phyloP scores from a whole-genome alignment of 2,329 filamentous ascomycete genomes.

The Keithomyces neogunnii region DNA sequence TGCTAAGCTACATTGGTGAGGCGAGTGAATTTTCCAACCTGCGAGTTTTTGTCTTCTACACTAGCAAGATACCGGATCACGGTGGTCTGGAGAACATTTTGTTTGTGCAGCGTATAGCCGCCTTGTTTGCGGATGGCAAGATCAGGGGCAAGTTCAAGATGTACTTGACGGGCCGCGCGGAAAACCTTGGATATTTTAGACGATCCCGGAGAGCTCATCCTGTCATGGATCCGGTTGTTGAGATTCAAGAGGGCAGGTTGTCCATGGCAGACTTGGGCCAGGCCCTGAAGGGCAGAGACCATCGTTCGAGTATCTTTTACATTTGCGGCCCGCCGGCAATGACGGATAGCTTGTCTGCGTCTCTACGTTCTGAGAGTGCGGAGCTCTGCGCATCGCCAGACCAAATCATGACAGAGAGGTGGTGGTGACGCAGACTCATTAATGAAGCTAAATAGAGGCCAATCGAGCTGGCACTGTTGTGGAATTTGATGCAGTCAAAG shows the following conservation, averaged over 20 bases:
- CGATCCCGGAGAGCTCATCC: background rate
- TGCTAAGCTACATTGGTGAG: constrained; percentile 51
- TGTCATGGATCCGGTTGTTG: constrained; percentile 2
- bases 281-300: constrained; percentile 22
- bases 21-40: constrained; percentile 4
- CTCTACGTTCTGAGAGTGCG: constrained; percentile 25
- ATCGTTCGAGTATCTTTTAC: constrained; percentile 45
- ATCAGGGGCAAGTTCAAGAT: constrained; percentile 34
- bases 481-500: too few relatives aligned
- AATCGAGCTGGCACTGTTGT: too few relatives aligned
- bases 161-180: constrained; percentile 33
- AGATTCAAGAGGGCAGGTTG: constrained; percentile 31
- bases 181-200: background rate
- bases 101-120: constrained; percentile 31
- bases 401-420: constrained; percentile 51
- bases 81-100: constrained; percentile 29
- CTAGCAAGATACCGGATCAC: constrained; percentile 30
- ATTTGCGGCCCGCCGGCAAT: constrained; percentile 60
- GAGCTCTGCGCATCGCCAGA: constrained; percentile 31
- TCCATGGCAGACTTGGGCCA: constrained; percentile 29
- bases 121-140: constrained; percentile 27
- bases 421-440: constrained; percentile 41
- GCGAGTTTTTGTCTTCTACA: constrained; percentile 57
- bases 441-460: too few relatives aligned
- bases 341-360: constrained; percentile 56